Evolutionary conservation across 2,329 filamentous ascomycete genomes (phyloP), one percentile per base, ranked within the genome.

Genomic region (Neofusicoccum sp.): DNA sequence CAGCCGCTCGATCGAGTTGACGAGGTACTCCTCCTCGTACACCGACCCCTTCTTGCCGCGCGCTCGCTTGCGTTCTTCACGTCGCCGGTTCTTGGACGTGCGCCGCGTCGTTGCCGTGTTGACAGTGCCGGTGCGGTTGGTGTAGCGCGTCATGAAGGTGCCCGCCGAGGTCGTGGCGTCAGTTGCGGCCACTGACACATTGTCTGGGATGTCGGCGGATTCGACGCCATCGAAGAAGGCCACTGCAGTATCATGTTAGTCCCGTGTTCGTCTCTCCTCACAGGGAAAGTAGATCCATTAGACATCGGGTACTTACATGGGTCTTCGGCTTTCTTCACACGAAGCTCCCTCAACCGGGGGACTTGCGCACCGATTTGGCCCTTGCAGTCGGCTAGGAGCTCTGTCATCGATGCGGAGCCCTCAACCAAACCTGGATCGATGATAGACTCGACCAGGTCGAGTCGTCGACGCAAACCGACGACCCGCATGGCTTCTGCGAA

Each of bases 1-100:
- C 34, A 99, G 81, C 26, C 95, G 82, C 11, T 88, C 85, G 36
- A 98, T 87, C 66, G 89, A 93, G 73, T 93, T 95, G 62, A 96
- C 88, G 4, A 99, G 84, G 74, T 99, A 99, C 75, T 98, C 95
- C 71, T 98, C 93, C 75, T 99, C 95, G 74, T 99, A 99, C 4
- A 99, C 90, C 14, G 91, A 96, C 9, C 95, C 95, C 80, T 98
- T 98, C 74, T 96, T 93, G 26, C 95, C 95, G 6, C 91, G 82
- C 0, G 95, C 95, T 14, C 93, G 86, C 83, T 99, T 99, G 74
- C 96, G 87, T 80, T 99, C 95, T 75, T 99, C 95, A 20, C 92
- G 84, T 26, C 89, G 83, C 57, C 92, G 86, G 71, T 96, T 97
- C 80, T 95, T 96, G 70, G 86, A 89, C 41, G 91, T 96, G 62